Conservation (phyloP, 2,329 filamentous ascomycete genomes). For the Colletotrichum liriopes region DNA sequence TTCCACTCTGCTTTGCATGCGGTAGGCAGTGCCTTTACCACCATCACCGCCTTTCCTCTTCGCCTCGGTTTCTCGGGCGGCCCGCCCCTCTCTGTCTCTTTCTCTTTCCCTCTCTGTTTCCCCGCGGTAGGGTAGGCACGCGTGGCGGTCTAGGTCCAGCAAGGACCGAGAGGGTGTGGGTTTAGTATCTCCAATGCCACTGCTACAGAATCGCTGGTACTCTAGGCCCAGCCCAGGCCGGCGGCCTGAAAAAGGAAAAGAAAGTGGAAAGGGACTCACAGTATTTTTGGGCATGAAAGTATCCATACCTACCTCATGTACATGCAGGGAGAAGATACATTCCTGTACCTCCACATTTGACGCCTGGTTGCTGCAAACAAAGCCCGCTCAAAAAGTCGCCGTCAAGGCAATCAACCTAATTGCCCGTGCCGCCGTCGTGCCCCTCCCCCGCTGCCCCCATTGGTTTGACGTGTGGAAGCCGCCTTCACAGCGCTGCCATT, state of each 20-base stretch:
- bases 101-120: not conserved
- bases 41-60: not conserved
- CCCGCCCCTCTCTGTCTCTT: not conserved
- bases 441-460: constrained; percentile 31
- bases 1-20: not conserved
- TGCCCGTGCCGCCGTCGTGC: constrained; percentile 4
- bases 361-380: constrained; percentile 5
- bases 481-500: not conserved
- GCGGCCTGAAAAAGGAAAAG: not conserved
- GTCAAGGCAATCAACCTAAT: not conserved
- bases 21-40: not conserved
- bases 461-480: not conserved
- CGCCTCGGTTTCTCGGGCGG: not conserved
- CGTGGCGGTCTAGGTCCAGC: not conserved
- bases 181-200: not conserved
- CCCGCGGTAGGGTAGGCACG: not conserved
- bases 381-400: not conserved
- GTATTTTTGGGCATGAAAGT: constrained; percentile 14
- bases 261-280: not conserved
- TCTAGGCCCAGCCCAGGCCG: not conserved
- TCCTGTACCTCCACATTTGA: not conserved
- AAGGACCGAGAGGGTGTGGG: not conserved
- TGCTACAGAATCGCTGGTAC: not conserved
- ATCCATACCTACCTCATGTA: not conserved
- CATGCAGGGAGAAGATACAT: not conserved